Percentiles rank a stretch among this genome's conserved stretches.
phyloP scores from a whole-genome alignment of 73 alveolate species.

The Paramecium pentaurelia region DNA sequence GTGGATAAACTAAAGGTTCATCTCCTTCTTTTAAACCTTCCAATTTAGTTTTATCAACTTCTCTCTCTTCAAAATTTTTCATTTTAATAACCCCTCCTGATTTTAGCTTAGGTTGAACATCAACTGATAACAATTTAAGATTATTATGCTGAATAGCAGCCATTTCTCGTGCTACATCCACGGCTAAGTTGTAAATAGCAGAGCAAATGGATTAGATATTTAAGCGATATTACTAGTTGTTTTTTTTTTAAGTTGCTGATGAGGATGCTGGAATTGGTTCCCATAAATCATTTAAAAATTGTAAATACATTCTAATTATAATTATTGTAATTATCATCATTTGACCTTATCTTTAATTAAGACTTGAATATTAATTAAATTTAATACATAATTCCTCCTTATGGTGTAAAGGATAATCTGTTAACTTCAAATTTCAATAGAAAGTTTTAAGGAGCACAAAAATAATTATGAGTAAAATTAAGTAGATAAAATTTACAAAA shows the following conservation, averaged over 20 bases:
- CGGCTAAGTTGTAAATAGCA: not conserved
- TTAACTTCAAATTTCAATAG: not conserved
- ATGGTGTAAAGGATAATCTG: constrained; percentile 11
- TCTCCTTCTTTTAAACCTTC: not conserved
- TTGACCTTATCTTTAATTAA: not conserved
- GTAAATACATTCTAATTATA: not conserved
- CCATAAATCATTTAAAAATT: not conserved
- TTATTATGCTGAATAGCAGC: not conserved
- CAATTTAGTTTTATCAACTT: not conserved
- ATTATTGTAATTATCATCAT: constrained; percentile 17
- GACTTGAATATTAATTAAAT: not conserved
- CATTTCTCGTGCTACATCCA: not conserved
- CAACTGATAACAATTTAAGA: not conserved
- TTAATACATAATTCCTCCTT: not conserved
- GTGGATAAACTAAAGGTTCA: constrained; percentile 4
- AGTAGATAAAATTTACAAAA: not conserved
- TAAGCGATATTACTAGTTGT: not conserved
- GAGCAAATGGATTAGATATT: not conserved
- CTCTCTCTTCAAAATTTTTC: constrained; percentile 34
- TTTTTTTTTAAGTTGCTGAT: not conserved
- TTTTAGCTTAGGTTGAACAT: not conserved
- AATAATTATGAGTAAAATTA: not conserved
- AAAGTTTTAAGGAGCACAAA: not conserved
- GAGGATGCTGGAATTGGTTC: not conserved
- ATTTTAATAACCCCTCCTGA: not conserved